Base-by-base conservation (phyloP, 306 rosid species). In the peach (Prunus persica) region DNA sequence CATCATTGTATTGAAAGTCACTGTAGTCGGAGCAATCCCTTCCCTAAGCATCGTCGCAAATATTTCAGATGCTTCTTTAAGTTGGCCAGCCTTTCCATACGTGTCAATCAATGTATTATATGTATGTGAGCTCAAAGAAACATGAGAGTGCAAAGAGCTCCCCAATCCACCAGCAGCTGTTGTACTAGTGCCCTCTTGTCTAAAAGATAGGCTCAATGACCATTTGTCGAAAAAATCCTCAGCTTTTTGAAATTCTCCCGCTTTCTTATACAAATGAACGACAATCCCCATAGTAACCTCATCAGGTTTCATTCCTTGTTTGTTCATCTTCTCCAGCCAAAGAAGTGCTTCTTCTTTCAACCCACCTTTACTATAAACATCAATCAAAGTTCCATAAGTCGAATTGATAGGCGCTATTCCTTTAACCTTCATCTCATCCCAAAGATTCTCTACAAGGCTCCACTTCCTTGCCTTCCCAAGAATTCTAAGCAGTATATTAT, bases 251-350 rank as follows among this genome's bases (percentile, higher is more conserved):
- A 87, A 90, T 68, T 90, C 96, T 13, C 97, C 96, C 0, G 91
- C 90, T 75, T 87, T 90, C 92, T 94, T 94, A 69, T 90, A 91
- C 89, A 94, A 47, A 72, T 92, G 98, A 82, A 94, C 89, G 8
- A 94, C 95, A 78, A 85, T 94, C 74, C 88, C 97, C 98, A 94
- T 85, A 7, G 97, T 94, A 32, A 94, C 91, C 87, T 94, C 98
- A 84, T 94, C 98, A 13, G 97, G 97, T 47, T 86, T 90, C 88
- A 94, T 87, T 46, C 95, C 91, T 20, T 87, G 87, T 69, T 80
- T 81, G 27, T 79, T 83, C 98, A 94, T 94, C 82, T 79, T 86
- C 60, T 87, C 91, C 38, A 94, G 93, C 97, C 98, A 94, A 50
- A 80, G 63, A 25, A 89, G 84, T 0, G 98, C 96, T 47, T 91